Evolutionary conservation across 1,139 yeast genomes (phyloP).

Genomic region (Yamadazyma triangularis): DNA sequence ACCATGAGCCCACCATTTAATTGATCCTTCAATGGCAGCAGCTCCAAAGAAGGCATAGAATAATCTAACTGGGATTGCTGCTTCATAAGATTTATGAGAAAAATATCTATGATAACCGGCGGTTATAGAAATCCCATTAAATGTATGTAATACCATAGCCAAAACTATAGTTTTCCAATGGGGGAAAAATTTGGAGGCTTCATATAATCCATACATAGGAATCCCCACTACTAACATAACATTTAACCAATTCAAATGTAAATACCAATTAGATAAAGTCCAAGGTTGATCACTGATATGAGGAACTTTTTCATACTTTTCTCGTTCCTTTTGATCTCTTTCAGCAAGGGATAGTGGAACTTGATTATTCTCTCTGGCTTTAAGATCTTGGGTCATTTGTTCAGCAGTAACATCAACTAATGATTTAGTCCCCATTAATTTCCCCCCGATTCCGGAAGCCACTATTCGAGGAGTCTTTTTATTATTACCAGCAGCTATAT

Average conservation of each 20-base stretch:
- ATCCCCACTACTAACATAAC: conserved; percentile 67
- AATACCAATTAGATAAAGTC: conserved; percentile 77
- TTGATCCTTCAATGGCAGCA: conserved; percentile 93
- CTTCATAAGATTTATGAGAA: conserved; percentile 86
- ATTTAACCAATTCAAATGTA: conserved; percentile 93
- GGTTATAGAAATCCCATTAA: conserved; percentile 87
- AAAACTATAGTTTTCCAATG: conserved; percentile 56
- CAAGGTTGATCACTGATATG: conserved; percentile 94
- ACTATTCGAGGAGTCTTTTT: conserved; percentile 66
- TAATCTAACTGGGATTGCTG: conserved; percentile 63
- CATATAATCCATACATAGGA: conserved; percentile 60
- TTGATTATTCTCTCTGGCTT: conserved; percentile 18
- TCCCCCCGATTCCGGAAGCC: conserved; percentile 74
- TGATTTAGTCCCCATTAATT: conserved; percentile 74
- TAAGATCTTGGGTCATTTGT: conserved; percentile 51
- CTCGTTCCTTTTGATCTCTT: conserved; percentile 52
- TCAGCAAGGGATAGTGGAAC: conserved; percentile 31
- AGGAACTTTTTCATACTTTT: conserved; percentile 38
- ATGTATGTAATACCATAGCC: conserved; percentile 57
- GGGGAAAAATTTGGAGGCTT: conserved; percentile 50
- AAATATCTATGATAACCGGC: conserved; percentile 74
- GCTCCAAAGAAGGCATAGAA: conserved; percentile 85
- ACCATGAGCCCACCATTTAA: conserved; percentile 98
- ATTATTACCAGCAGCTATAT: conserved; percentile 86
- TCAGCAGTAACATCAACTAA: conserved; percentile 65